phyloP scores from a whole-genome alignment of 805 yeast species.

The Wickerhamomyces alni region DNA sequence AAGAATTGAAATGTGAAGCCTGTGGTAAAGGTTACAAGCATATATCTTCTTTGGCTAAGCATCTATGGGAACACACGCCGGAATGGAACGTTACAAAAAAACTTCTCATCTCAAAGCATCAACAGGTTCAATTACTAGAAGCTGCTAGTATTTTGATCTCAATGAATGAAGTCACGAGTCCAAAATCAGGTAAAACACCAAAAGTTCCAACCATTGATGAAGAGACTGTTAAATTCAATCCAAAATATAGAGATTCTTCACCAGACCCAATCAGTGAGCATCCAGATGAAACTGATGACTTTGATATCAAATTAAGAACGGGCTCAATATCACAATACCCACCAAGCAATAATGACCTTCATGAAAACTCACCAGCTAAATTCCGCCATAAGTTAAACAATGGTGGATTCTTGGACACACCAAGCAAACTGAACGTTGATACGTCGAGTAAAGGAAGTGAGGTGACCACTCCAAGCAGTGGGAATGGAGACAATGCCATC shows the following conservation, averaged over 20 bases:
- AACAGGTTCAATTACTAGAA: slow-evolving; percentile 77
- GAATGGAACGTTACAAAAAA: slow-evolving; percentile 89
- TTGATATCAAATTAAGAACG: slow-evolving; percentile 24
- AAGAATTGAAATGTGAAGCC: slow-evolving; percentile 81
- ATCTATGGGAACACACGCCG: slow-evolving; percentile 91
- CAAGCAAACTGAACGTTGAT: slow-evolving; percentile 2
- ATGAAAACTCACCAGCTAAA: not conserved
- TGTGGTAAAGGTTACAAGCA: slow-evolving; percentile 92
- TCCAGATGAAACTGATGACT: slow-evolving; percentile 1
- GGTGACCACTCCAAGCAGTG: slow-evolving; percentile 8
- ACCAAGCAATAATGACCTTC: slow-evolving; percentile 3
- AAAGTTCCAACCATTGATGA: slow-evolving; percentile 1
- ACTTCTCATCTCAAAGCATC: slow-evolving; percentile 77
- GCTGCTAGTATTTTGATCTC: slow-evolving; percentile 75
- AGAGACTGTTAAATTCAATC: not conserved
- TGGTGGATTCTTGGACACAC: slow-evolving; percentile 29
- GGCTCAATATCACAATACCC: slow-evolving; percentile 39
- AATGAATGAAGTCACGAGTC: slow-evolving; percentile 44
- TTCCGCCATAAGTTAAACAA: slow-evolving; percentile 3
- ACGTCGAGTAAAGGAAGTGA: not conserved
- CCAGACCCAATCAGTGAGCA: slow-evolving; percentile 1
- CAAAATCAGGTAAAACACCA: not conserved
- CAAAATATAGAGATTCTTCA: not conserved
- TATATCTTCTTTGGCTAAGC: slow-evolving; percentile 81
- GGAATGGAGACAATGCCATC: slow-evolving; percentile 5